Percentiles rank a stretch among this genome's conserved stretches.
phyloP scores from a whole-genome alignment of 2,329 filamentous ascomycete genomes.

The Moelleriella libera region DNA sequence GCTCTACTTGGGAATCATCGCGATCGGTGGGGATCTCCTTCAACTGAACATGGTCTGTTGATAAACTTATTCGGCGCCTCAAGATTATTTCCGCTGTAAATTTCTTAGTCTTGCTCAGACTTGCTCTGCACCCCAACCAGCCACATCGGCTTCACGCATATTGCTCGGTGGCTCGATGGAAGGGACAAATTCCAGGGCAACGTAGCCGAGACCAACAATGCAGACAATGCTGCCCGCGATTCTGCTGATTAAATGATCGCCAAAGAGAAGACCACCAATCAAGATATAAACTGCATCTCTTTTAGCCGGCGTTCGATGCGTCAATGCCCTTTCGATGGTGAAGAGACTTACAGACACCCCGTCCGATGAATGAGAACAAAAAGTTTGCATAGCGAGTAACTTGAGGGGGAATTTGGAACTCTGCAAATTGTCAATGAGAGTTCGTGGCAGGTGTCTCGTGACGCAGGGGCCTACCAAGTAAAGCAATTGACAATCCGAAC shows the following conservation, averaged over 20 bases:
- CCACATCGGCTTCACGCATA: slow-evolving; percentile 61
- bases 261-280: slow-evolving; percentile 72
- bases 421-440: slow-evolving; percentile 24
- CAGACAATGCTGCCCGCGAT: slow-evolving; percentile 69
- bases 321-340: neutral
- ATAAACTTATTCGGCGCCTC: too few relatives aligned
- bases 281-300: slow-evolving; percentile 75
- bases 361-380: slow-evolving; percentile 93
- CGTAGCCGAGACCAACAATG: slow-evolving; percentile 65
- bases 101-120: slow-evolving; percentile 31
- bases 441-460: neutral
- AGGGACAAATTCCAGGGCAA: slow-evolving; percentile 60
- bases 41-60: too few relatives aligned
- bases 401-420: slow-evolving; percentile 92
- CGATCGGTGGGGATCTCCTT: neutral
- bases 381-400: slow-evolving; percentile 90
- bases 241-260: slow-evolving; percentile 49
- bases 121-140: slow-evolving; percentile 65
- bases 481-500: slow-evolving; percentile 68
- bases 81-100: neutral
- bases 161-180: slow-evolving; percentile 69
- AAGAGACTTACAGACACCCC: slow-evolving; percentile 69
- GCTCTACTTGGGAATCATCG: neutral
- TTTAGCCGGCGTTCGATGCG: neutral
- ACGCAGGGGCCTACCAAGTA: slow-evolving; percentile 34